Conservation (phyloP, 2,329 filamentous ascomycete species). For the Fusarium kyushuense region DNA sequence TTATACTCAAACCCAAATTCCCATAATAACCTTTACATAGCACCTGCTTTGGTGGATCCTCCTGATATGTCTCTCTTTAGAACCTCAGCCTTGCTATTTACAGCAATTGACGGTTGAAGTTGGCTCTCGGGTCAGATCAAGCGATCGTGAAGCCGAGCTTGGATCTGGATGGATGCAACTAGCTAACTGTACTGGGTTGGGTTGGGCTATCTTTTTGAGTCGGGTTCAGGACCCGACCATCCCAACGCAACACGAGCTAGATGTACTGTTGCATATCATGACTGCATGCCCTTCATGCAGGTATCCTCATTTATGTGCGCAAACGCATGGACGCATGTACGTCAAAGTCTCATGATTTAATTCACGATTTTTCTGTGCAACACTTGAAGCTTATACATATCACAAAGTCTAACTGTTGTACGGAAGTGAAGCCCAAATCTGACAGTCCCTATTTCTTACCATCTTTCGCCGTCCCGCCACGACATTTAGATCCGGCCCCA, state of each 20-base stretch:
- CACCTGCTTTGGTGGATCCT: constrained; percentile 36
- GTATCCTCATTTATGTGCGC: constrained; percentile 42
- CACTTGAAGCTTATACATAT: constrained; percentile 27
- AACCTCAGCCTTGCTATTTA: constrained; percentile 19
- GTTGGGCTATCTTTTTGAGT: constrained; percentile 24
- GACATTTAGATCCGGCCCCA: constrained; percentile 2
- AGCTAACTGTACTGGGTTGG: constrained; percentile 33
- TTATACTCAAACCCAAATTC: constrained; percentile 42
- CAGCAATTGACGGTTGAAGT: constrained; percentile 20
- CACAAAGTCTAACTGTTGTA: constrained; percentile 11
- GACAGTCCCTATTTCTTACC: constrained; percentile 17
- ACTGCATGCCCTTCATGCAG: constrained; percentile 48
- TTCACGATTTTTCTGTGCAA: constrained; percentile 40
- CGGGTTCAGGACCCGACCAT: constrained; percentile 34
- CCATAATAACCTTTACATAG: constrained; percentile 24
- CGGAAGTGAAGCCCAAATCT: constrained; percentile 26
- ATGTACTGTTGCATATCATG: constrained; percentile 46
- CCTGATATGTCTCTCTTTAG: constrained; percentile 34
- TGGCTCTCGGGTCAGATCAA: constrained; percentile 24
- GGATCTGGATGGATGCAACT: constrained; percentile 21
- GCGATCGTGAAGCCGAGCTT: constrained; percentile 19
- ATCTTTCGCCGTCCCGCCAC: not conserved
- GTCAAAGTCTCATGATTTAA: constrained; percentile 35
- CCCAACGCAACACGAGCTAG: constrained; percentile 21
- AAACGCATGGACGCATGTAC: constrained; percentile 40